phyloP scores from a whole-genome alignment of 2,329 filamentous ascomycete species.

The Iodosphaeria phyllophila region DNA sequence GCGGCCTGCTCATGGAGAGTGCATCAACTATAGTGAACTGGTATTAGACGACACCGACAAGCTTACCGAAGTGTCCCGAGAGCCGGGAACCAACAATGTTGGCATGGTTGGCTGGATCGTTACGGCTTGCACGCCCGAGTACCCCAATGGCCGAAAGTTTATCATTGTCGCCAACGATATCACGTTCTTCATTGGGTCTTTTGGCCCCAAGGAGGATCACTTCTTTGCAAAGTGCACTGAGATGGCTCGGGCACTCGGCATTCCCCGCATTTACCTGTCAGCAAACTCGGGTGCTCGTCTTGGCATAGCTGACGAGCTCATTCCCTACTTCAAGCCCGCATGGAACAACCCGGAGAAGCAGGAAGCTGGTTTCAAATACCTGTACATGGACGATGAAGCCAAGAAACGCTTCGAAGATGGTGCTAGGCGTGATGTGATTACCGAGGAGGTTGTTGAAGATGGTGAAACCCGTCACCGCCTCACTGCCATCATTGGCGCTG shows the following conservation, averaged over 20 bases:
- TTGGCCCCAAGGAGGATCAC: conserved; percentile 87
- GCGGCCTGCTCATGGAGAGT: conserved; percentile 73
- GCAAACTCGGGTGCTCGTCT: conserved; percentile 98
- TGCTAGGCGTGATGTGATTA: conserved; percentile 60
- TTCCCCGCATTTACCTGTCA: conserved; percentile 92
- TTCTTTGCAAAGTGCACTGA: conserved; percentile 99
- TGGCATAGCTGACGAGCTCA: conserved; percentile 88
- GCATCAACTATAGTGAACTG: conserved; percentile 84
- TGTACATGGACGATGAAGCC: conserved; percentile 75
- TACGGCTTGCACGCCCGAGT: conserved; percentile 87
- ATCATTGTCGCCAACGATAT: conserved; percentile 98
- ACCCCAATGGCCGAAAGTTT: conserved; percentile 79
- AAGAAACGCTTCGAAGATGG: conserved; percentile 76
- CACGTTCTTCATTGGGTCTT: conserved; percentile 96
- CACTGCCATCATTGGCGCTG: conserved; percentile 76
- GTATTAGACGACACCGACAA: conserved; percentile 89
- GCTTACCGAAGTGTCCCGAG: conserved; percentile 79
- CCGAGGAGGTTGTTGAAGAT: conserved; percentile 68
- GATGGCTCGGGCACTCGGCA: conserved; percentile 79
- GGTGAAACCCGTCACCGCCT: conserved; percentile 90
- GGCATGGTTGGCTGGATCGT: conserved; percentile 99
- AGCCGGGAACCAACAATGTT: conserved; percentile 85
- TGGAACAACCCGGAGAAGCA: conserved; percentile 78
- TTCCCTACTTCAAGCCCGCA: conserved; percentile 90
- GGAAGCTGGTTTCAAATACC: conserved; percentile 86